Evolutionary conservation across 805 yeast species (phyloP).

Genomic region (Starmerella floris): DNA sequence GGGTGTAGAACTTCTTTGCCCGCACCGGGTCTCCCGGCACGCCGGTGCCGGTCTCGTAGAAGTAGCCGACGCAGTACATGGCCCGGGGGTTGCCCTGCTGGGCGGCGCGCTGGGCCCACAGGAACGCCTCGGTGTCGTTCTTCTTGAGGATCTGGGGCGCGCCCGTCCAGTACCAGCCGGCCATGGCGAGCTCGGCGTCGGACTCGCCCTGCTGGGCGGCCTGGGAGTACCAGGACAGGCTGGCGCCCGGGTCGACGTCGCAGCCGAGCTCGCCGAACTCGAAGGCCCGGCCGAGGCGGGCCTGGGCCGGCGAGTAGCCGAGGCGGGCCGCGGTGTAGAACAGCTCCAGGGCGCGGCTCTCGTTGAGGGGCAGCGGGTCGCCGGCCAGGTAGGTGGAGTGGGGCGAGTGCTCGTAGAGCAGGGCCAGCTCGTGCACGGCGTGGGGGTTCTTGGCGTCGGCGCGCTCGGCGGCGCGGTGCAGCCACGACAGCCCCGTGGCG

Average conservation of each 20-base stretch:
- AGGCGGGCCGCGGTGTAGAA: slow-evolving; percentile 40
- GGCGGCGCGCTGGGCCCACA: slow-evolving; percentile 64
- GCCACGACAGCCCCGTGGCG: slow-evolving; percentile 38
- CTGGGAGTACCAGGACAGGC: slow-evolving; percentile 61
- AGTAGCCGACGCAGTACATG: slow-evolving; percentile 59
- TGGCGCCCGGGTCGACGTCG: slow-evolving; percentile 40
- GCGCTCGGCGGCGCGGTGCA: slow-evolving; percentile 35
- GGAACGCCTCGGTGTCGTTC: slow-evolving; percentile 54
- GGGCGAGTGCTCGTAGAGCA: slow-evolving; percentile 37
- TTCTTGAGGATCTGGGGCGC: slow-evolving; percentile 46
- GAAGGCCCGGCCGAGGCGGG: slow-evolving; percentile 55
- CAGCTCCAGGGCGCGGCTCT: slow-evolving; percentile 36
- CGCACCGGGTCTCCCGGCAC: slow-evolving; percentile 35
- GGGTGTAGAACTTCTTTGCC: slow-evolving; percentile 43
- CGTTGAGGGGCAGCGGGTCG: slow-evolving; percentile 23
- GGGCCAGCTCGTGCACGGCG: slow-evolving; percentile 45
- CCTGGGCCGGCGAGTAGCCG: slow-evolving; percentile 54
- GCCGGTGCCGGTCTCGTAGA: slow-evolving; percentile 59
- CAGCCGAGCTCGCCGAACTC: slow-evolving; percentile 53
- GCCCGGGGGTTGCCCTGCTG: slow-evolving; percentile 56
- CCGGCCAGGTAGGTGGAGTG: slow-evolving; percentile 34
- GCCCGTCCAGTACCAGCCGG: slow-evolving; percentile 64
- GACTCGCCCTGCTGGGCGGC: slow-evolving; percentile 55
- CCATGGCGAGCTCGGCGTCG: slow-evolving; percentile 55
- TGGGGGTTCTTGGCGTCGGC: slow-evolving; percentile 39